phyloP scores from a whole-genome alignment of 2,329 filamentous ascomycete species.

The Fusarium sp. region DNA sequence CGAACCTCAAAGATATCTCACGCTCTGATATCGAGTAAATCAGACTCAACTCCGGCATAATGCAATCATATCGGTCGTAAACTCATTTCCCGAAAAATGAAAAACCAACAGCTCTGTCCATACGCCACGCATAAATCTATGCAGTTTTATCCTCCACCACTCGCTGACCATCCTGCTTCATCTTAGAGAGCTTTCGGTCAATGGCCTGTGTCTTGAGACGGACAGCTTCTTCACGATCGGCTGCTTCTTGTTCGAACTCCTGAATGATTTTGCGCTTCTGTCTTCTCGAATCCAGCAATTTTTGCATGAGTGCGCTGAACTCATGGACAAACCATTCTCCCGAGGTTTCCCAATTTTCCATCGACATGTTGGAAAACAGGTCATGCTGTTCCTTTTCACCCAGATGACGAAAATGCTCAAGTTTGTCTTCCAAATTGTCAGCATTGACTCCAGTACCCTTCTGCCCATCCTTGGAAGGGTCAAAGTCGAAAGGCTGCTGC shows the following conservation, averaged over 20 bases:
- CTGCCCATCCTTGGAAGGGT: conserved; percentile 58
- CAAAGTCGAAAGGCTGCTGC: conserved; percentile 65
- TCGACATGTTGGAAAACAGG: conserved; percentile 63
- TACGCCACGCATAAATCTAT: conserved; percentile 8
- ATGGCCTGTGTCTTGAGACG: conserved; percentile 63
- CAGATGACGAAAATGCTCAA: conserved; percentile 60
- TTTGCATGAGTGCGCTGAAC: conserved; percentile 60
- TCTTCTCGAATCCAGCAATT: conserved; percentile 58
- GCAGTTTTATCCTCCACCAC: conserved; percentile 59
- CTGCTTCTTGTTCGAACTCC: conserved; percentile 64
- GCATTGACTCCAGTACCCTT: conserved; percentile 48
- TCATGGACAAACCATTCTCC: conserved; percentile 68
- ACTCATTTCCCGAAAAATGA: conserved; percentile 12
- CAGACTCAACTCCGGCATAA: conserved; percentile 38
- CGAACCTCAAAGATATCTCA: conserved; percentile 24
- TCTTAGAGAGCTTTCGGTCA: conserved; percentile 61
- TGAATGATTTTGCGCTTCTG: conserved; percentile 60
- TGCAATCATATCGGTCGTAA: conserved; percentile 42
- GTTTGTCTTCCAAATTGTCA: conserved; percentile 57
- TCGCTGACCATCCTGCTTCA: conserved; percentile 65
- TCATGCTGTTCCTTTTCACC: conserved; percentile 56
- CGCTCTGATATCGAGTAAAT: conserved; percentile 30
- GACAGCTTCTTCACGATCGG: conserved; percentile 63
- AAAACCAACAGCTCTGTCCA: not conserved
- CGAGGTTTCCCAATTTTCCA: conserved; percentile 66